A percentile compares a stretch with the other conserved stretches of the same genome.
phyloP scores from a whole-genome alignment of 495 filamentous ascomycete species.

The Penicillium longicatenatum region DNA sequence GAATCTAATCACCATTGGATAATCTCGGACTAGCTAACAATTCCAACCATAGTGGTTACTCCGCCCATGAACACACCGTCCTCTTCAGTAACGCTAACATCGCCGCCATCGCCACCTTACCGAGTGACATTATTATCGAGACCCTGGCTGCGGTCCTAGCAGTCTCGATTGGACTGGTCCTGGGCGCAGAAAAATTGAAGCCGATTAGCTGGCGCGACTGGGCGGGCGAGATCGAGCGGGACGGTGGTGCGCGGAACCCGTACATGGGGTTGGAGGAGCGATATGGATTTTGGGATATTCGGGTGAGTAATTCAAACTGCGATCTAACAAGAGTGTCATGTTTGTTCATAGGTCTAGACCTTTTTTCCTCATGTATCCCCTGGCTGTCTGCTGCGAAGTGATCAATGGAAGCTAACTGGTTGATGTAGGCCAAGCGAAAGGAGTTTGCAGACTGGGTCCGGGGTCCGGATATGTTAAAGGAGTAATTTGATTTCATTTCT shows the following conservation, averaged over 20 bases:
- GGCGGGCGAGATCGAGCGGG: conserved; percentile 79
- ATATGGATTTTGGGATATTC: conserved; percentile 68
- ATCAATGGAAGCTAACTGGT: background rate
- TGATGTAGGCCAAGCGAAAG: conserved; percentile 63
- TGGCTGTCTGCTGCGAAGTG: background rate
- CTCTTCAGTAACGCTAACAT: conserved; percentile 60
- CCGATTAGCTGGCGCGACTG: conserved; percentile 82
- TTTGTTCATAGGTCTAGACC: background rate
- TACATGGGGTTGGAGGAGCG: conserved; percentile 58
- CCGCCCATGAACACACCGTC: conserved; percentile 78
- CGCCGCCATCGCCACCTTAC: conserved; percentile 58
- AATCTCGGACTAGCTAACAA: background rate
- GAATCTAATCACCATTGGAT: background rate
- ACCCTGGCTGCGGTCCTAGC: conserved; percentile 62
- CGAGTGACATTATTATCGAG: conserved; percentile 71
- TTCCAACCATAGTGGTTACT: conserved; percentile 65
- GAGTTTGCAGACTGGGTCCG: conserved; percentile 78
- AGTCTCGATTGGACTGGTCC: conserved; percentile 71
- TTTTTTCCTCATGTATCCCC: background rate
- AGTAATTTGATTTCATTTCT: conserved; percentile 17
- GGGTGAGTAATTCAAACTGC: conserved; percentile 48
- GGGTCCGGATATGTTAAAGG: conserved; percentile 34
- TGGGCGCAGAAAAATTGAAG: conserved; percentile 67
- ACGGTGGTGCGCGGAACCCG: conserved; percentile 55
- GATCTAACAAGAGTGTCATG: background rate